These are phyloP conservation scores for Termitomyces sp. DNA, from an alignment of 768 basidiomycete species.

Conservation along the genomic window DNA sequence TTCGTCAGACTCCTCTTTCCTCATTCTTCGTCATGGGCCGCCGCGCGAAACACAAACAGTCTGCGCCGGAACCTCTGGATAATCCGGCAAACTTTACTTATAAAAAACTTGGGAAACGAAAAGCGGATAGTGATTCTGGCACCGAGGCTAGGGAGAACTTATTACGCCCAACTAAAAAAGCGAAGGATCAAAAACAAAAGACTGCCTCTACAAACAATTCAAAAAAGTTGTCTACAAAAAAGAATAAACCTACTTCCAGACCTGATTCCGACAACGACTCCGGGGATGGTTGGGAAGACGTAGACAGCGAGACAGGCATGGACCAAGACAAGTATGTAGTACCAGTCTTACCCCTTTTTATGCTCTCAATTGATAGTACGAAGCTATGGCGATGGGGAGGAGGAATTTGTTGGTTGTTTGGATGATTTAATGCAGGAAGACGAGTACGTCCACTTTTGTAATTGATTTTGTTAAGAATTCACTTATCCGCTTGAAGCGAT, in stretches of 20 bases:
- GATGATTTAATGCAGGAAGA: conserved; percentile 50
- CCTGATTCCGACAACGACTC: conserved; percentile 22
- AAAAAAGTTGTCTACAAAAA: conserved; percentile 22
- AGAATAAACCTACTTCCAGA: conserved; percentile 15
- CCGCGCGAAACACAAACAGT: conserved; percentile 83
- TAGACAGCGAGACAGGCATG: conserved; percentile 46
- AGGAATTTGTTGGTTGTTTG: conserved; percentile 39
- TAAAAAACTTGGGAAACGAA: conserved; percentile 73
- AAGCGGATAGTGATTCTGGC: conserved; percentile 42
- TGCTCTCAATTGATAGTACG: conserved; percentile 24
- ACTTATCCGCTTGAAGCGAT: conserved; percentile 33
- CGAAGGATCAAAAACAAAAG: conserved; percentile 33
- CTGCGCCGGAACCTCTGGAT: conserved; percentile 59
- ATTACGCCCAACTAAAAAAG: conserved; percentile 42
- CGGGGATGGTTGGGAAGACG: conserved; percentile 62
- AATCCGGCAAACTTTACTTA: conserved; percentile 33
- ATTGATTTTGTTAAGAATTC: background rate
- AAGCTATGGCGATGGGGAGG: conserved; percentile 37
- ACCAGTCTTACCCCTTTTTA: conserved; percentile 1
- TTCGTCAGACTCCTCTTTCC: conserved; percentile 5
- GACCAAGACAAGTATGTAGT: conserved; percentile 23
- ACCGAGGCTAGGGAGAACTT: conserved; percentile 23
- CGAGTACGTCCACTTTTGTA: conserved; percentile 28
- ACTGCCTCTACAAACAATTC: conserved; percentile 14
- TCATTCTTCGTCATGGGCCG: conserved; percentile 59